These are phyloP conservation scores for Phanerochaete sordida DNA, from an alignment of 768 basidiomycete species.

Conservation along the genomic window DNA sequence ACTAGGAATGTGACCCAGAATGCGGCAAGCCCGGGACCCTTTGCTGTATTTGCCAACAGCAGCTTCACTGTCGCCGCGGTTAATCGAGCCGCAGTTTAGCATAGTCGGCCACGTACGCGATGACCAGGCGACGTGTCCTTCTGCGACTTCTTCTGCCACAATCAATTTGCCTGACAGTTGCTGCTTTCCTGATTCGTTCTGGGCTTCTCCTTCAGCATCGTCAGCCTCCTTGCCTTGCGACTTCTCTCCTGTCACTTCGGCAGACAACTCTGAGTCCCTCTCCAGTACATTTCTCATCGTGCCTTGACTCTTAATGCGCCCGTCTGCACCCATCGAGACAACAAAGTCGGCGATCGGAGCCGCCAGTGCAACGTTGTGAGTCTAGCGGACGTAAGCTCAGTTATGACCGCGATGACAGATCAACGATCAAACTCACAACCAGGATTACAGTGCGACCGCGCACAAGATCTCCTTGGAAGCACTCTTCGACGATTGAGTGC, in stretches of 20 bases:
- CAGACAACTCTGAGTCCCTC: conserved; percentile 33
- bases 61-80: conserved; percentile 23
- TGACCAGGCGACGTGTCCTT: conserved; percentile 33
- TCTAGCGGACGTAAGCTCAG: conserved; percentile 23
- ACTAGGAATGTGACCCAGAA: conserved; percentile 27
- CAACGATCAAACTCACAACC: conserved; percentile 31
- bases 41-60: conserved; percentile 27
- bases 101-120: conserved; percentile 23
- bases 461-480: conserved; percentile 43
- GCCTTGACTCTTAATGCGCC: conserved; percentile 45
- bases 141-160: conserved; percentile 33
- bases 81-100: not conserved
- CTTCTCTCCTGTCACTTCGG: conserved; percentile 20
- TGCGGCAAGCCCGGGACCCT: conserved; percentile 11
- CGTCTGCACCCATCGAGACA: conserved; percentile 49
- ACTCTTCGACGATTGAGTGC: conserved; percentile 46
- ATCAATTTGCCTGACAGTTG: conserved; percentile 30
- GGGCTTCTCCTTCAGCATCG: conserved; percentile 10
- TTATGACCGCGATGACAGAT: not conserved
- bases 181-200: not conserved
- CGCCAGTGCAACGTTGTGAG: conserved; percentile 49
- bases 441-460: conserved; percentile 46
- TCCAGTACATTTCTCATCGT: conserved; percentile 43
- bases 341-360: conserved; percentile 50
- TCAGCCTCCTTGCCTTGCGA: conserved; percentile 20